Percentiles rank a stretch among this genome's conserved stretches.
phyloP scores from a whole-genome alignment of 306 rosid genomes.

The Rosa lucieae region DNA sequence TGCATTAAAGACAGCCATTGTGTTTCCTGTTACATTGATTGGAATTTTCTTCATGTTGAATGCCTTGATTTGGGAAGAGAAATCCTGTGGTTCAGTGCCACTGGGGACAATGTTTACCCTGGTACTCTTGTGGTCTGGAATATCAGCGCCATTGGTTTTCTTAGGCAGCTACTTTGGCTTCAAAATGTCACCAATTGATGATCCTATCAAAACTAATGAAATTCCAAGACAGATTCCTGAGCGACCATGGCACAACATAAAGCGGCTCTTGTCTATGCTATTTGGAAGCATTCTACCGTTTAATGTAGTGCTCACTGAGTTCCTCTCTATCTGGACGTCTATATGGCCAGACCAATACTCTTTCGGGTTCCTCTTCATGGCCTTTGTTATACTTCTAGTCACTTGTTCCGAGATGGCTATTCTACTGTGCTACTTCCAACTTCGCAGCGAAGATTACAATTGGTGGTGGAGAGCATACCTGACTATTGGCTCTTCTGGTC shows the following conservation, averaged over 20 bases:
- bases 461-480: conserved; percentile 99
- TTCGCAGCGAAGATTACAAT: conserved; percentile 92
- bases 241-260: conserved; percentile 89
- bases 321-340: conserved; percentile 81
- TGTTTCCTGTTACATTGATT: conserved; percentile 90
- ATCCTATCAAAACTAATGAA: conserved; percentile 90
- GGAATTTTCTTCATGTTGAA: conserved; percentile 79
- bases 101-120: conserved; percentile 93
- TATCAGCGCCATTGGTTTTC: conserved; percentile 90
- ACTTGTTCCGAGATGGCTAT: conserved; percentile 90
- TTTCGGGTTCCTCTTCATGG: conserved; percentile 50
- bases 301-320: conserved; percentile 80
- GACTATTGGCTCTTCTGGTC: conserved; percentile 51
- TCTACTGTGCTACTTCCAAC: conserved; percentile 95
- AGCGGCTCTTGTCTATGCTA: conserved; percentile 76
- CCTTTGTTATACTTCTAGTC: conserved; percentile 70
- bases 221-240: conserved; percentile 87
- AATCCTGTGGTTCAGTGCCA: conserved; percentile 88
- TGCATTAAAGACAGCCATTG: conserved; percentile 81
- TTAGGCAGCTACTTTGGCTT: conserved; percentile 93
- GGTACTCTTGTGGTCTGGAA: conserved; percentile 85
- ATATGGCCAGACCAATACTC: conserved; percentile 95
- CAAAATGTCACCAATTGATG: conserved; percentile 79
- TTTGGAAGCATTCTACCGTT: conserved; percentile 95
- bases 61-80: conserved; percentile 87